Percentiles rank a stretch among this genome's conserved stretches.
phyloP scores from a whole-genome alignment of 306 rosid species.

The Begonia loranthoides region DNA sequence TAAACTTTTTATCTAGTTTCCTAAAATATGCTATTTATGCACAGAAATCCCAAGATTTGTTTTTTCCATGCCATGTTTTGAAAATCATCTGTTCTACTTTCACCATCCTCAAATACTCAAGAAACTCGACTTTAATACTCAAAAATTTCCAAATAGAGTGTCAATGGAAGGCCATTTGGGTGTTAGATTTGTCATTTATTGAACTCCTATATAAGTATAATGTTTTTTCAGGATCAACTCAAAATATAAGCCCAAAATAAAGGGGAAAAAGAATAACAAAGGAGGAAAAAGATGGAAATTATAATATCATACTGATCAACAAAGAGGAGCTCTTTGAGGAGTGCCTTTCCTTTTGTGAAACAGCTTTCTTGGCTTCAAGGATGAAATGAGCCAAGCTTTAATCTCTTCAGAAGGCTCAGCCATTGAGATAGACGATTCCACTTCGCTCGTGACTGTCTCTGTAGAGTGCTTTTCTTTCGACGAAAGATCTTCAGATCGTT shows the following conservation, averaged over 20 bases:
- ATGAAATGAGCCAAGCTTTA: constrained; percentile 20
- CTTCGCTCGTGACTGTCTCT: constrained; percentile 37
- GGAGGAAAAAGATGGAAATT: constrained; percentile 8
- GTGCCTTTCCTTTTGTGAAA: constrained; percentile 61
- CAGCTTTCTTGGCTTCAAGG: constrained; percentile 55
- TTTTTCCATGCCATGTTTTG: no score
- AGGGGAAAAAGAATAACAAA: constrained; percentile 10
- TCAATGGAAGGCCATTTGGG: not conserved
- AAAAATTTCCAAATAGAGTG: not conserved
- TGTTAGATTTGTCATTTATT: not conserved
- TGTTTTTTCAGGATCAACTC: constrained; percentile 8
- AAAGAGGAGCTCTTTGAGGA: constrained; percentile 56
- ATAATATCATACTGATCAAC: constrained; percentile 15
- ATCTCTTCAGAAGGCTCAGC: constrained; percentile 68
- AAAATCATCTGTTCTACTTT: no score
- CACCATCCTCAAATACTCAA: no score
- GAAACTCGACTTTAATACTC: not conserved
- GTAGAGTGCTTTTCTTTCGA: constrained; percentile 29
- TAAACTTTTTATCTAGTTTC: no score
- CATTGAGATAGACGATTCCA: constrained; percentile 51
- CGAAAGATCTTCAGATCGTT: constrained; percentile 27
- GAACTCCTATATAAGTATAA: not conserved
- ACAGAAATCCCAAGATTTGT: no score
- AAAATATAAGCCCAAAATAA: constrained; percentile 14
- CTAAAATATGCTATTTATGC: no score